Evolutionary conservation across 768 basidiomycete species (phyloP), one percentile per base, ranked within the genome.

Genomic region (Wakefieldia striispora): DNA sequence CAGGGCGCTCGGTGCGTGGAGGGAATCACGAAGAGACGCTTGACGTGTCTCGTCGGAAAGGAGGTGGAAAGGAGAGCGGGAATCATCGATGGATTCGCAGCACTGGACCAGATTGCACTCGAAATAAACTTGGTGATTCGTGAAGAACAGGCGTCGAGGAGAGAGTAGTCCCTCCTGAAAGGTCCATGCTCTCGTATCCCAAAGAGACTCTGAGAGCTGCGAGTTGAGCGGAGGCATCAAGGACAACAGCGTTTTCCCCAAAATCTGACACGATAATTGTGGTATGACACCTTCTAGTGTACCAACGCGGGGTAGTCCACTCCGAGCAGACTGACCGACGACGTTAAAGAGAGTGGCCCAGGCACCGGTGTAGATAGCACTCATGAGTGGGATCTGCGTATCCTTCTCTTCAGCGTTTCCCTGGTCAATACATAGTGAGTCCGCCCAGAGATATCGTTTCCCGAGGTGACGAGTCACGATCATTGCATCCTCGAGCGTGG

Each of bases 361-460:
- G 1, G 50, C 43, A 4, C 51, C 52, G 12, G 37, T 54, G 44
- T 45, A 63, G 6, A 63, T 55, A 14, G 50, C 45, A 10, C 58
- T 47, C 58, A 50, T 60, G 35, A 57, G 19, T 3, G 49, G 27
- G 11, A 59, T 54, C 16, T 62, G 54, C 16, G 19, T 8, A 6
- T 23, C 21, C 40, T 48, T 55, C 39, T 62, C 54, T 8, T 3
- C 35, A 14, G 6, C 10, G 19, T 58, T 14, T 11, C 13, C 43
- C 9, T 59, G 55, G 13, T 59, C 24, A 14, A 62, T 60, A 36
- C 54, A 61, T 19, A 63, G 20, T 2, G 54, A 54, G 10, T 63
- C 54, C 0, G 36, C 51, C 58, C 58, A 63, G 29, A 54, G 48
- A 43, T 50, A 62, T 14, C 19, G 47, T 23, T 59, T 55, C 1